Evolutionary conservation across 768 basidiomycete species (phyloP).

Genomic region (Mrakia gelida): DNA sequence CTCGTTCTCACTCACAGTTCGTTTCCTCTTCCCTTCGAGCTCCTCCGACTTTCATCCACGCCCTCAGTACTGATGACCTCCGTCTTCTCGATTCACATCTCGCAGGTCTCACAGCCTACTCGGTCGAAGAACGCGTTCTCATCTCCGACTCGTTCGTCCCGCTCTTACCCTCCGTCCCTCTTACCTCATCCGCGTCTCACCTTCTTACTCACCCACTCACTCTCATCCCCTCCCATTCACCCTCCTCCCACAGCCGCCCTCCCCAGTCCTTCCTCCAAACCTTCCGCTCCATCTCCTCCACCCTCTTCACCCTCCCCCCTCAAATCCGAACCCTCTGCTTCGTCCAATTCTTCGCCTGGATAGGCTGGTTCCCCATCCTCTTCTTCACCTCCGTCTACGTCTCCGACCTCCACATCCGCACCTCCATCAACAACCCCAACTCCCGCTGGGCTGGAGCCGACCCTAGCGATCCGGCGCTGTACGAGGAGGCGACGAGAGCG

Average conservation of each 20-base stretch:
- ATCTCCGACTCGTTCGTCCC: conserved; percentile 47
- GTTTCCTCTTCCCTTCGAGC: background rate
- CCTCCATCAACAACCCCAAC: conserved; percentile 22
- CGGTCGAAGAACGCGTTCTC: conserved; percentile 62
- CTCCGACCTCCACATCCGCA: conserved; percentile 72
- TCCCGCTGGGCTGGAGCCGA: conserved; percentile 25
- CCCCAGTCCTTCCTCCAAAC: conserved; percentile 40
- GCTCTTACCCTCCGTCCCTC: conserved; percentile 32
- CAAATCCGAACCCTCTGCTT: conserved; percentile 67
- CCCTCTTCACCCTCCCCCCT: conserved; percentile 63
- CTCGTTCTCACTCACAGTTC: conserved; percentile 60
- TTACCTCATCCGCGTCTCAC: background rate
- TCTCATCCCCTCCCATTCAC: conserved; percentile 43
- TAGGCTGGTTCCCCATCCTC: conserved; percentile 72
- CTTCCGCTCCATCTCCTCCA: conserved; percentile 65
- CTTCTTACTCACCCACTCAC: no score
- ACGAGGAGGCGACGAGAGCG: conserved; percentile 70
- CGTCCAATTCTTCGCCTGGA: conserved; percentile 64
- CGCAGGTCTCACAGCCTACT: conserved; percentile 51
- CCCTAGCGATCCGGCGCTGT: conserved; percentile 47
- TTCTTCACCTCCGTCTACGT: conserved; percentile 86
- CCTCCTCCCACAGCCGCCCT: conserved; percentile 54
- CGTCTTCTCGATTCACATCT: no score
- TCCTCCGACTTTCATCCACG: background rate
- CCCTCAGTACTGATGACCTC: background rate